Evolutionary conservation across 805 yeast species (phyloP).

Genomic region (Tetrapisispora pingtungensis): DNA sequence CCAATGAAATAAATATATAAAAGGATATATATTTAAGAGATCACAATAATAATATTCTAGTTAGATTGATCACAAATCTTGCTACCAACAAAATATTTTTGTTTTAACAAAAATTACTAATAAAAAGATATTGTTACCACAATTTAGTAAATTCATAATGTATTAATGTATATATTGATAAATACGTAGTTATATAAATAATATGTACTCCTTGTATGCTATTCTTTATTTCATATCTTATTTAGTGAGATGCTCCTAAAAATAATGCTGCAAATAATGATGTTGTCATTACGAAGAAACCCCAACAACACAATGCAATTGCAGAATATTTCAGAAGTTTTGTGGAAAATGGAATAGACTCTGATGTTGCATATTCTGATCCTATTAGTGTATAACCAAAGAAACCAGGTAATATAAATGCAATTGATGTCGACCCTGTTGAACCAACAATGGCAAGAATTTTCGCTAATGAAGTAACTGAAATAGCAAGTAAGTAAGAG

Average conservation of each 20-base stretch:
- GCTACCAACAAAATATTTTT: no score
- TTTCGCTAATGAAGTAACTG: conserved; percentile 54
- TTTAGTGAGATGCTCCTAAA: conserved; percentile 21
- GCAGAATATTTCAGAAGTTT: conserved; percentile 30
- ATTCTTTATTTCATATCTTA: no score
- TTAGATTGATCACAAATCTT: no score
- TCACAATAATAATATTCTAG: no score
- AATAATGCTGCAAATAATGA: conserved; percentile 34
- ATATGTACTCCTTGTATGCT: no score
- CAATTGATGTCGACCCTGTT: conserved; percentile 72
- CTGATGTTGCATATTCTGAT: conserved; percentile 9
- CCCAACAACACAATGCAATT: conserved; percentile 38
- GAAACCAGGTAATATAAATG: conserved; percentile 68
- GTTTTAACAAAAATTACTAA: no score
- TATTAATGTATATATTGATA: no score
- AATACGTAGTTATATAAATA: no score
- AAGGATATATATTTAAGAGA: no score
- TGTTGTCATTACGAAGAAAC: conserved; percentile 40
- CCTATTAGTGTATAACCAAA: conserved; percentile 43
- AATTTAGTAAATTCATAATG: no score
- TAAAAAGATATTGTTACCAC: no score
- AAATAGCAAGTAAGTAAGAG: conserved; percentile 48
- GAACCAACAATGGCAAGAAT: conserved; percentile 71
- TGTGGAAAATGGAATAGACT: conserved; percentile 21
- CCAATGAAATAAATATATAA: no score